phyloP scores from a whole-genome alignment of 2,329 filamentous ascomycete species.

The Monilinia fructicola region DNA sequence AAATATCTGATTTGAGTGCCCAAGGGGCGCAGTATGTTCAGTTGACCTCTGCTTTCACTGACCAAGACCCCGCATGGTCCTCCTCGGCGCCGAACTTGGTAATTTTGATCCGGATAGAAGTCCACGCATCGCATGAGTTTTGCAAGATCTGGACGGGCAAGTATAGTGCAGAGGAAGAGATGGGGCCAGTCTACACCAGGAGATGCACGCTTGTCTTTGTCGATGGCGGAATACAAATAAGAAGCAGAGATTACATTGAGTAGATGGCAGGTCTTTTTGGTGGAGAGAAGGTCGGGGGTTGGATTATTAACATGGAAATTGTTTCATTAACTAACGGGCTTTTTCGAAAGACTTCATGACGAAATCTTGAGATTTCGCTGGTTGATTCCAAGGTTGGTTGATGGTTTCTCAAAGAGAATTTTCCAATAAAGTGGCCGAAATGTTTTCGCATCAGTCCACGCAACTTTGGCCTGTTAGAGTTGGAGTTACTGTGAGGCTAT shows the following conservation, averaged over 20 bases:
- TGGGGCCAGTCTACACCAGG: neutral
- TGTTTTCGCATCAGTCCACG: neutral
- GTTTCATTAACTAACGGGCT: slow-evolving; percentile 44
- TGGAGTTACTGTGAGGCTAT: too few relatives aligned
- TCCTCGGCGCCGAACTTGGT: too few relatives aligned
- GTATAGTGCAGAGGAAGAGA: slow-evolving; percentile 2
- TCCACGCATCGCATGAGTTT: neutral
- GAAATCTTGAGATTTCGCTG: slow-evolving; percentile 15
- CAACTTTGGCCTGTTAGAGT: too few relatives aligned
- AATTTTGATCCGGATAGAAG: too few relatives aligned
- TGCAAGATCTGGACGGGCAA: slow-evolving; percentile 8
- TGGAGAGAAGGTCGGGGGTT: slow-evolving; percentile 46
- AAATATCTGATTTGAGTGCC: neutral
- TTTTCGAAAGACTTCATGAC: slow-evolving; percentile 41
- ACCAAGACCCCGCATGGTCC: neutral
- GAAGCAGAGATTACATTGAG: slow-evolving; percentile 1
- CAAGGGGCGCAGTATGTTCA: too few relatives aligned
- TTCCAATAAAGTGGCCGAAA: neutral
- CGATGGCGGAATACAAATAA: neutral
- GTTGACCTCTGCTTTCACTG: neutral
- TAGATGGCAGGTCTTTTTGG: slow-evolving; percentile 39
- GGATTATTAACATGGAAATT: slow-evolving; percentile 42
- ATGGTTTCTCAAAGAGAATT: too few relatives aligned
- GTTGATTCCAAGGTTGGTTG: neutral
- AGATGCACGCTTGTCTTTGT: neutral